Evolutionary conservation across 2,329 filamentous ascomycete genomes (phyloP).

Genomic region (Thelonectria olida): DNA sequence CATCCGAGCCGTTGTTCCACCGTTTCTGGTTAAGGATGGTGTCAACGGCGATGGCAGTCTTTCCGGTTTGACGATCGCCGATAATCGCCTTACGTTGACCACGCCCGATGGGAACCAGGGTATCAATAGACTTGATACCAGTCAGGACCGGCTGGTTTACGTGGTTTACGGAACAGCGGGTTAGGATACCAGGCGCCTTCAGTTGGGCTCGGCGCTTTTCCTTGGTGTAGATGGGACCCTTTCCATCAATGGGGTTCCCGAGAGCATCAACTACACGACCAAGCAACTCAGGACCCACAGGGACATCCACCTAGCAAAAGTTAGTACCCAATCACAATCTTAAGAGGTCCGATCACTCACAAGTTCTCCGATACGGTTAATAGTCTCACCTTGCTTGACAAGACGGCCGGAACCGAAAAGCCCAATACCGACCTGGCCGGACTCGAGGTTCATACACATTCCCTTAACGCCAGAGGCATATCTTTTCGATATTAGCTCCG

Average conservation of each 20-base stretch:
- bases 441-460: conserved; percentile 99
- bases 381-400: conserved; percentile 98
- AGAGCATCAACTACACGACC: conserved; percentile 99
- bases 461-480: conserved; percentile 99
- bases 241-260: conserved; percentile 99
- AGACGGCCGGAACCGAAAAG: conserved; percentile 99
- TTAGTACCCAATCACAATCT: conserved; percentile 48
- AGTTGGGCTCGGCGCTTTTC: conserved; percentile 96
- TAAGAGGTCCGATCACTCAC: conserved; percentile 87
- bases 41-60: conserved; percentile 98
- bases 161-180: conserved; percentile 94
- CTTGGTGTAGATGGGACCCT: conserved; percentile 93
- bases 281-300: conserved; percentile 90
- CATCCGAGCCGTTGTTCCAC: conserved; percentile 89
- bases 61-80: conserved; percentile 99
- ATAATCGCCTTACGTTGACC: conserved; percentile 99
- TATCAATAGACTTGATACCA: conserved; percentile 98
- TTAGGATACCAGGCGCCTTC: conserved; percentile 98
- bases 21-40: conserved; percentile 99
- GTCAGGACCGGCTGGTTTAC: conserved; percentile 99
- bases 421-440: conserved; percentile 99
- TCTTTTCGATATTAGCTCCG: conserved; percentile 58
- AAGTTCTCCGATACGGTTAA: conserved; percentile 99
- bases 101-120: conserved; percentile 99
- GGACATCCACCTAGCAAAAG: conserved; percentile 83